A percentile compares a stretch with the other conserved stretches of the same genome.
Conservation (phyloP, 2,329 filamentous ascomycete species). For the Cercospora berteroae region DNA sequence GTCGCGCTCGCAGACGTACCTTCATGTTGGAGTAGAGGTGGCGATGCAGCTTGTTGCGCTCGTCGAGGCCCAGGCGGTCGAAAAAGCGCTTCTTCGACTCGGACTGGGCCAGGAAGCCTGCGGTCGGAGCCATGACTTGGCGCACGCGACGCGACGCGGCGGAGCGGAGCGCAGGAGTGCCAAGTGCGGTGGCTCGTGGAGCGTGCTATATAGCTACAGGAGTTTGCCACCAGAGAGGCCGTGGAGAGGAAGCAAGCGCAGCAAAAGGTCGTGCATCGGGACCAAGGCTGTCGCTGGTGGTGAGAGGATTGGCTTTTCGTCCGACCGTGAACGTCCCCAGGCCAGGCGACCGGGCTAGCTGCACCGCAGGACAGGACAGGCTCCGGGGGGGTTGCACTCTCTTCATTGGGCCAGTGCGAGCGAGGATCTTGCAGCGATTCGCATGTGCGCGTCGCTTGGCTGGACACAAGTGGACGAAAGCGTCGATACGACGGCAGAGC, state of each 20-base stretch:
- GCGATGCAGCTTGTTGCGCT: conserved; percentile 35
- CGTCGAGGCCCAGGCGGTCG: conserved; percentile 41
- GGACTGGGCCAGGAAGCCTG: conserved; percentile 39
- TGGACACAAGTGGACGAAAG: background rate
- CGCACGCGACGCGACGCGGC: background rate
- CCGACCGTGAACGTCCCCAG: background rate
- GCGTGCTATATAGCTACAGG: background rate
- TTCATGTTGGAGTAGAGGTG: conserved; percentile 44
- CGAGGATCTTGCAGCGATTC: background rate
- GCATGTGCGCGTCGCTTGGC: background rate
- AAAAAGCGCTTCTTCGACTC: conserved; percentile 45
- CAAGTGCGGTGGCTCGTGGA: background rate
- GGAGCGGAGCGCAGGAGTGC: background rate
- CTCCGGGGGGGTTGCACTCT: background rate
- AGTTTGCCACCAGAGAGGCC: background rate
- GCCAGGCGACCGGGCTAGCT: background rate
- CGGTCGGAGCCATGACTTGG: conserved; percentile 21
- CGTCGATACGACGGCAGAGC: background rate
- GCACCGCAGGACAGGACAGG: background rate
- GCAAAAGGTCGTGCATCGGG: background rate
- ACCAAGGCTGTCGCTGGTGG: background rate
- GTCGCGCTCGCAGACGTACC: conserved; percentile 31
- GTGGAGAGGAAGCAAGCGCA: background rate
- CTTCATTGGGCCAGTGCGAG: background rate
- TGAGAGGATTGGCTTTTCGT: background rate